Percentiles rank a stretch among this genome's conserved stretches.
Evolutionary conservation across 129 eudicot genomes (phyloP).

Genomic region (Oenanthe sinensis): DNA sequence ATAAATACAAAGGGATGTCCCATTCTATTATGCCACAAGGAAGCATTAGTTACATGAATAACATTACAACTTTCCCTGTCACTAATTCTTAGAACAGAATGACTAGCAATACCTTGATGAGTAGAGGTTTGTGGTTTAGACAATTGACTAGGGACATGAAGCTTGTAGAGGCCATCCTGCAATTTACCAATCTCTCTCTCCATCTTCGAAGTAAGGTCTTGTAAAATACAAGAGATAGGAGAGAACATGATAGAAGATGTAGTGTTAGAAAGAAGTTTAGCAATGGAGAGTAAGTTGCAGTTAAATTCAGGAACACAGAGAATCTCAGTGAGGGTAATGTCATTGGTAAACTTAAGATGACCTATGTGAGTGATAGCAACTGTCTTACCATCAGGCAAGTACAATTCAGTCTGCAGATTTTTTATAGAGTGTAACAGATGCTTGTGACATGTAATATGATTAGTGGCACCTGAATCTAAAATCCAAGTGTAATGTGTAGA

Average conservation of each 20-base stretch:
- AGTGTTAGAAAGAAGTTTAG: neutral
- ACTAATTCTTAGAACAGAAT: no score
- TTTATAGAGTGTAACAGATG: neutral
- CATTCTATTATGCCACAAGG: no score
- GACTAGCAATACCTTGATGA: no score
- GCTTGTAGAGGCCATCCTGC: no score
- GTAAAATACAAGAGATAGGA: no score
- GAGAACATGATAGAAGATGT: neutral
- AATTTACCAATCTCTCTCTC: no score
- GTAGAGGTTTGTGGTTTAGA: no score
- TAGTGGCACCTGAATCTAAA: neutral
- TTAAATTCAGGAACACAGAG: neutral
- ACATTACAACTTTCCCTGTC: no score
- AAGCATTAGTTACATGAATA: no score
- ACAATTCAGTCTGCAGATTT: neutral
- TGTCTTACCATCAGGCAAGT: neutral
- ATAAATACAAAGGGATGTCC: no score
- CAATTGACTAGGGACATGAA: no score
- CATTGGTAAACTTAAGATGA: neutral
- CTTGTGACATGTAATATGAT: neutral
- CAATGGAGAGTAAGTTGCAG: neutral
- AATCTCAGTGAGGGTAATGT: neutral
- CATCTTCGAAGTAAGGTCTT: no score
- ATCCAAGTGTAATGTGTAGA: neutral
- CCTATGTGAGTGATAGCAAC: neutral